Base-by-base conservation (phyloP, 768 basidiomycete genomes). In the Epithele typhae region DNA sequence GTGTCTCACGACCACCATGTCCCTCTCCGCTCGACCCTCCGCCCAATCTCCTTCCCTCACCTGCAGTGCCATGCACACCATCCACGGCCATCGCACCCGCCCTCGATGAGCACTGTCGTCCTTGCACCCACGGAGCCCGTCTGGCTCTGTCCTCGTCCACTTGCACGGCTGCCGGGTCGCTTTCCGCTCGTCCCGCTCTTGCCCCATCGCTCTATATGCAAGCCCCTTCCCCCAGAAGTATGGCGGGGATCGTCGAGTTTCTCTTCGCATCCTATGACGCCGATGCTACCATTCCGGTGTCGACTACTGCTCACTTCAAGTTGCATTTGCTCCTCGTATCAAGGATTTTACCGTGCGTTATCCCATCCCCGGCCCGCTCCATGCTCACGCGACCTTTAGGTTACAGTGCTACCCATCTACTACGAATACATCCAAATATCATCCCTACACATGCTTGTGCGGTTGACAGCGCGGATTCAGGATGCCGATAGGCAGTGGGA, bases 401-500 rank as follows among this genome's bases (percentile, higher is more conserved):
- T 81, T 49, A 68, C 84, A 39, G 78, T 72, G 3, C 68, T 76
- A n/a, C 87, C 89, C 0, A 60, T 87, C 30, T 66, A 88, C 41
- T 90, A 87, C 59, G 65, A 76, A n/a, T 66, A 64, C 24, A 72
- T 85, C 21, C 62, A 61, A 23, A 63, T 87, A 24, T 58, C 60
- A 5, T 68, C 70, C 17, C 55, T 78, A 10, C 45, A 60, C 11
- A 60, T 70, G 5, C 68, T 92, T 34, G 72, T 77, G 45, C 73
- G 69, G 49, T 84, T 92, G 54, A 69, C 76, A n/a, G 49, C 66
- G n/a, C 70, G 68, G 19, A 73, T 94, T 1, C 67, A 73, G 48
- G 56, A 60, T 24, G 82, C 84, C 6, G 92, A 95, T 51, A 74
- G 78, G 55, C 77, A 76, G 59, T 95, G 92, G 92, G 90, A 92